These are phyloP conservation scores for Colletotrichum camelliae DNA, from an alignment of 2,329 filamentous ascomycete genomes.

Conservation along the genomic window DNA sequence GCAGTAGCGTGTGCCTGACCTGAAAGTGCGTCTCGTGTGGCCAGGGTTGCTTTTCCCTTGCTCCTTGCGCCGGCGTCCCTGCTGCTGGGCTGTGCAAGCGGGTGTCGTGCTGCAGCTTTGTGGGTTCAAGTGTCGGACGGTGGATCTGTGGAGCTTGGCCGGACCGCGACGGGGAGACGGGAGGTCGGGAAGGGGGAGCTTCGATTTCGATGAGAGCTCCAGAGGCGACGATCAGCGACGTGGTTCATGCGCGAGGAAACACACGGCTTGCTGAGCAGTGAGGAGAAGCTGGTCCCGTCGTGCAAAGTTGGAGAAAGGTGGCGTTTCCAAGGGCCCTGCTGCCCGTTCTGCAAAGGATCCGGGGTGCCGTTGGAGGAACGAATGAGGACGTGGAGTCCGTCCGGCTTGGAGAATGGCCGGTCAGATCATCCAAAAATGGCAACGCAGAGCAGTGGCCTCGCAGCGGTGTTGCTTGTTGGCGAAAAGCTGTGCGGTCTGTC, in stretches of 20 bases:
- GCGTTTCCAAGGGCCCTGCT: background rate
- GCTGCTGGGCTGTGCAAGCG: conserved; percentile 4
- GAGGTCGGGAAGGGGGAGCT: background rate
- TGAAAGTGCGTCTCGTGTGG: background rate
- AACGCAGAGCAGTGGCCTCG: background rate
- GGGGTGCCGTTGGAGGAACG: background rate
- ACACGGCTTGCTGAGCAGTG: background rate
- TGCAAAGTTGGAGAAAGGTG: background rate
- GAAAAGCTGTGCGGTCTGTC: background rate
- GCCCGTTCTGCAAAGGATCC: background rate
- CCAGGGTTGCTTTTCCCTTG: conserved; percentile 3
- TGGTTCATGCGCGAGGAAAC: background rate
- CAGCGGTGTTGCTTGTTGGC: background rate
- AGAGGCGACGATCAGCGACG: background rate
- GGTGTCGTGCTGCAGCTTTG: background rate
- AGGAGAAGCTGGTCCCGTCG: background rate
- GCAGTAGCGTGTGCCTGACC: background rate
- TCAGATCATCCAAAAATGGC: background rate
- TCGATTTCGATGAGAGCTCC: background rate
- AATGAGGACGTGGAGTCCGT: background rate
- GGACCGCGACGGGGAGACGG: background rate
- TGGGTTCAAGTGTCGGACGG: background rate
- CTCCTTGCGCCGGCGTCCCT: background rate
- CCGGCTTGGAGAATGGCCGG: conserved; percentile 5
- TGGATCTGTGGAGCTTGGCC: conserved; percentile 13